Conservation (phyloP, 345 rosid species). For the Aquilaria sinensis region DNA sequence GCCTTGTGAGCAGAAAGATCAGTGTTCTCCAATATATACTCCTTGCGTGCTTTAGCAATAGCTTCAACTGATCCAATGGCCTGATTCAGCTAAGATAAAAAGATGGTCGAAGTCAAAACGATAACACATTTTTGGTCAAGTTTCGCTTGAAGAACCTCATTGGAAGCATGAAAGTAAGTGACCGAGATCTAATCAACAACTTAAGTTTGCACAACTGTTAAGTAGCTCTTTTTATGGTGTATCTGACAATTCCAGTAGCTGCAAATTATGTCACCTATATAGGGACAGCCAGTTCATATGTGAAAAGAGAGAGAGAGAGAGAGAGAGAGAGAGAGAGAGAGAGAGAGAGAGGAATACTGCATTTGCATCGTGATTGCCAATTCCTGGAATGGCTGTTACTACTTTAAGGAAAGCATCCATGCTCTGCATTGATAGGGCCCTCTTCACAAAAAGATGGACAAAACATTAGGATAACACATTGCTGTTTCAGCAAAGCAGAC, state of each 20-base stretch:
- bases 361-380: conserved; percentile 79
- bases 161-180: no score
- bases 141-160: no score
- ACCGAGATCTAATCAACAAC: no score
- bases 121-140: no score
- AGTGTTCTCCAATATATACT: conserved; percentile 60
- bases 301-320: neutral
- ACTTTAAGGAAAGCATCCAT: conserved; percentile 55
- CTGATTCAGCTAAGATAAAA: conserved; percentile 59
- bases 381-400: conserved; percentile 74
- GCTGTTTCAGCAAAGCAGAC: neutral
- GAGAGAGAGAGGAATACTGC: conserved; percentile 30
- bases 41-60: conserved; percentile 75
- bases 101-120: neutral
- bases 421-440: conserved; percentile 50
- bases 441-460: conserved; percentile 34
- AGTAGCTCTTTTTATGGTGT: neutral
- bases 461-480: neutral
- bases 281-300: neutral
- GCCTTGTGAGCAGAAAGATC: conserved; percentile 87
- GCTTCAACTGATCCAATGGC: conserved; percentile 89
- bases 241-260: neutral
- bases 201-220: neutral
- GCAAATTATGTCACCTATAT: neutral
- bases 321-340: no score